Evolutionary conservation across 805 yeast species (phyloP).

Genomic region (Danielozyma ontarioensis): DNA sequence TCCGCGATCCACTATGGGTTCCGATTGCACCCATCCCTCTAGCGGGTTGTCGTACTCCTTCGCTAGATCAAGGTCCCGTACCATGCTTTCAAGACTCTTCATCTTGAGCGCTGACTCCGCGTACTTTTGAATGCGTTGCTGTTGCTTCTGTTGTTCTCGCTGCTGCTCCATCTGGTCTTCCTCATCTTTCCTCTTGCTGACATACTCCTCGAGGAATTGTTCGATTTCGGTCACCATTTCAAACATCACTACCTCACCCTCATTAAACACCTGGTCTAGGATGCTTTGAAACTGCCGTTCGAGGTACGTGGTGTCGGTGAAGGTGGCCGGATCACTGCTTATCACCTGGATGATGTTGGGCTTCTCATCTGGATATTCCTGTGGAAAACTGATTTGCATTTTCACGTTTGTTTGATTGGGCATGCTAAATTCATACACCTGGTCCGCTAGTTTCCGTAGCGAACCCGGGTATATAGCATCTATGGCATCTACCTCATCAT

Average conservation of each 20-base stretch:
- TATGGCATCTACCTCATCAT: conserved; percentile 75
- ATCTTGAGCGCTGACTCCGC: conserved; percentile 4
- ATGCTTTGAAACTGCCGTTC: conserved; percentile 45
- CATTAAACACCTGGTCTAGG: conserved; percentile 34
- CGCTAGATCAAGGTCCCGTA: neutral
- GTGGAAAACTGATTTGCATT: conserved; percentile 70
- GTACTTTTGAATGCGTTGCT: conserved; percentile 1
- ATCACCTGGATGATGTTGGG: conserved; percentile 64
- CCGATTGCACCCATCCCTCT: conserved; percentile 74
- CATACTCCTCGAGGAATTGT: conserved; percentile 35
- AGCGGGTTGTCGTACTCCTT: conserved; percentile 40
- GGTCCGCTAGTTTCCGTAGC: conserved; percentile 32
- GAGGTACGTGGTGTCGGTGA: conserved; percentile 40
- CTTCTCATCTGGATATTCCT: conserved; percentile 55
- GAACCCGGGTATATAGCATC: conserved; percentile 82
- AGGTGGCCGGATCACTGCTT: conserved; percentile 26
- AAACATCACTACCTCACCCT: conserved; percentile 72
- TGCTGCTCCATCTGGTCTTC: conserved; percentile 7
- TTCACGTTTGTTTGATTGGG: conserved; percentile 60
- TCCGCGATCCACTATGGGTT: conserved; percentile 75
- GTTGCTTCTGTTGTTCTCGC: conserved; percentile 2
- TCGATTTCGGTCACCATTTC: conserved; percentile 70
- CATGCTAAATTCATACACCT: conserved; percentile 42
- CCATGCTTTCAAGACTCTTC: no score
- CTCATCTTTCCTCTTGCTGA: conserved; percentile 12